These are phyloP conservation scores for Cucurbita moschata DNA, from an alignment of 306 rosid species.

Conservation along the genomic window DNA sequence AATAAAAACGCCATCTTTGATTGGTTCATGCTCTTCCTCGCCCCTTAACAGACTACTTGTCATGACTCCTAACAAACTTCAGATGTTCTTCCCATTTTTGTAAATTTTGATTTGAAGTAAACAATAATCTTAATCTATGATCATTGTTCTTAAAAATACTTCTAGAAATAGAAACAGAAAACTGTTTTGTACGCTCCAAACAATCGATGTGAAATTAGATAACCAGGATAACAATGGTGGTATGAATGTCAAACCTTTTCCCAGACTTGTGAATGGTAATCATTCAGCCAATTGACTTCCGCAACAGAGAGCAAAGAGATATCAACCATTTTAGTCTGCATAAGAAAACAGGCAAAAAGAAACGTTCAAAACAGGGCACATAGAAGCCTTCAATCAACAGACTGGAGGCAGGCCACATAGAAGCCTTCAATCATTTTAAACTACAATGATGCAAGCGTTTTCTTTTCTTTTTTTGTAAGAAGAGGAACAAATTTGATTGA, in stretches of 20 bases:
- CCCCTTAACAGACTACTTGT: not conserved
- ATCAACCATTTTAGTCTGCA: constrained; percentile 78
- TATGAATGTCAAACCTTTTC: constrained; percentile 48
- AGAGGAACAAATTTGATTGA: no score
- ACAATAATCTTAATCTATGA: not conserved
- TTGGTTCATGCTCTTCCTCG: not conserved
- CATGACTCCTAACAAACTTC: not conserved
- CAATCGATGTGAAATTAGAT: not conserved
- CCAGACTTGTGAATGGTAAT: constrained; percentile 82
- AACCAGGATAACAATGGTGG: not conserved
- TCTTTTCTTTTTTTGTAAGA: not conserved
- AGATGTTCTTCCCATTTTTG: not conserved
- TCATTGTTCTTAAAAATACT: not conserved
- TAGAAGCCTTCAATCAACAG: not conserved
- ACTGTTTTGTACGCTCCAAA: not conserved
- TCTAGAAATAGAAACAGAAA: not conserved
- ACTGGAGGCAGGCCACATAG: not conserved
- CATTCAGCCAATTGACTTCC: constrained; percentile 69
- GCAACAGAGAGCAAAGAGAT: constrained; percentile 52
- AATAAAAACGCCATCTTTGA: not conserved
- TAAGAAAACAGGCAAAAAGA: constrained; percentile 6
- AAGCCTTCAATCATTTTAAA: not conserved
- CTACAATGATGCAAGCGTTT: not conserved
- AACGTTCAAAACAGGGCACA: not conserved
- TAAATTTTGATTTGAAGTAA: not conserved